Evolutionary conservation across 1,284 basidiomycete genomes (phyloP), one percentile per base, ranked within the genome.

Genomic region (Papiliotrema laurentii): DNA sequence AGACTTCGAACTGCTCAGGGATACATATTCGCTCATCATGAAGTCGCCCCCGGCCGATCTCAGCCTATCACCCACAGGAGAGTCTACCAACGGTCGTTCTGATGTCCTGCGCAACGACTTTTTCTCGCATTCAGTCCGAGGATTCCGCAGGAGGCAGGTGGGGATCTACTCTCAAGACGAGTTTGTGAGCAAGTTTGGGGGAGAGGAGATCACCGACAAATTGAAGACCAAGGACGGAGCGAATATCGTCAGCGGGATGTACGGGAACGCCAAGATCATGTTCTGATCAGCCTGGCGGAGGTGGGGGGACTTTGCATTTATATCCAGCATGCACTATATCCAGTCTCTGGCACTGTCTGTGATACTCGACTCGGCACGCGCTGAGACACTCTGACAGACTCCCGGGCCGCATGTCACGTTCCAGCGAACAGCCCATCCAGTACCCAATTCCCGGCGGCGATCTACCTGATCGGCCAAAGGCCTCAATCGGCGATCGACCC

Each of bases 1-100:
- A 70, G 70, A 93, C 67, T 99, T 98, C 60, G 81, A 83, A 45
- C 80, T 81, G 19, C 78, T 98, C 24, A 78, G 86, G 43, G 87
- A 92, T 68, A 86, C 92, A 80, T 96, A 96, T 73, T 85, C 89
- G 65, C 79, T 84, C 59, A 80, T 86, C 55, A 82, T 94, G 56
- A 72, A 70, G 47, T 69, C 67, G 9, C 69, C 69, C 2, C 51
- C 67, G 36, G 44, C 46, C 43, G 26, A 16, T 36, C 47, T 40
- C 28, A 46, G 19, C 19, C n/a, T n/a, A n/a, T n/a, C n/a, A n/a
- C 45, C 30, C 3, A 27, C 18, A 34, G 44, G 10, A 18, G 19
- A 76, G 77, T 11, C 38, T 35, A 10, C 40, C 18, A 36, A 45
- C 16, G 45, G 44, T 19, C 38, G 24, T 24, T 10, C 30, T 9